Conservation (phyloP, 176 grass and related monocot genomes). For the Rhynchospora breviuscula region DNA sequence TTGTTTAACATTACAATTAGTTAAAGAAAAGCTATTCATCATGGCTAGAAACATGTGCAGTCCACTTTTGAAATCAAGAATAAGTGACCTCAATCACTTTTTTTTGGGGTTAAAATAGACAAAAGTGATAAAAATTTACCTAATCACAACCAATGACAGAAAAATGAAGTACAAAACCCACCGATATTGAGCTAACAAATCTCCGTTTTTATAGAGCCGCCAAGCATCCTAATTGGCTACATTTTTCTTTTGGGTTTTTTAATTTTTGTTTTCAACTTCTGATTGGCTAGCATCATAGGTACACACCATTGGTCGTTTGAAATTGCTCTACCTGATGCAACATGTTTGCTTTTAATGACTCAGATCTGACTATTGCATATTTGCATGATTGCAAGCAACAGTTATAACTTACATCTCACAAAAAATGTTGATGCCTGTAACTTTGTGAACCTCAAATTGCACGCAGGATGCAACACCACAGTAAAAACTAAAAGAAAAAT, state of each 20-base stretch:
- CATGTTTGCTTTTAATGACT: conserved; percentile 4
- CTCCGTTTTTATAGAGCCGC: background rate
- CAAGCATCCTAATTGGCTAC: background rate
- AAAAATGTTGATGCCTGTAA: background rate
- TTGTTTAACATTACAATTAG: background rate
- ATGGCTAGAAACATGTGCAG: background rate
- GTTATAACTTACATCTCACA: background rate
- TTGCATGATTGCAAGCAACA: background rate
- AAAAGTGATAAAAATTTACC: background rate
- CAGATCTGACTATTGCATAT: background rate
- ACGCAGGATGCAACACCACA: too few relatives aligned
- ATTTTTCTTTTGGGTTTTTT: background rate
- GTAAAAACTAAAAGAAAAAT: too few relatives aligned
- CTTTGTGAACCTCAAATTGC: background rate
- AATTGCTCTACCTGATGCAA: conserved; percentile 3
- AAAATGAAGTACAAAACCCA: background rate
- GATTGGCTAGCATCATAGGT: conserved; percentile 7
- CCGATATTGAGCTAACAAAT: background rate
- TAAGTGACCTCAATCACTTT: background rate
- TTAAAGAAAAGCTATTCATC: background rate
- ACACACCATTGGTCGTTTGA: background rate
- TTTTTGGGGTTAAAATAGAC: background rate
- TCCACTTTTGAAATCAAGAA: background rate
- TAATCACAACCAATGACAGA: background rate
- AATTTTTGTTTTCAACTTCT: background rate